Conservation (phyloP, 2,329 filamentous ascomycete genomes). For the Cryphonectria carpinicola region DNA sequence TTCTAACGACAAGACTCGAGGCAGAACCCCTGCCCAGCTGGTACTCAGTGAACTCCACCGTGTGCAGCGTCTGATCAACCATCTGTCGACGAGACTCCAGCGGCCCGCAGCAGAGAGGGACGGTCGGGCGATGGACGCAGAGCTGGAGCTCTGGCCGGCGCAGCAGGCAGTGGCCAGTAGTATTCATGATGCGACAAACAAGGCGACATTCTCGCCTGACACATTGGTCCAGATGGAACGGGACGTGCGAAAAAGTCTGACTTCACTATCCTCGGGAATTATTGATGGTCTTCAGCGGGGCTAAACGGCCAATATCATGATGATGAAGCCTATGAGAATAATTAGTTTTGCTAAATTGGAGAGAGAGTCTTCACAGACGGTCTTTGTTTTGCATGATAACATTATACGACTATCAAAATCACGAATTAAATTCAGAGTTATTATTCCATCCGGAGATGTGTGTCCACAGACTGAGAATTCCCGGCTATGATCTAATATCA, state of each 20-base stretch:
- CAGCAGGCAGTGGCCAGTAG: not conserved
- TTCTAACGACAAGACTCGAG: not conserved
- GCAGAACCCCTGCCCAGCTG: slow-evolving; percentile 31
- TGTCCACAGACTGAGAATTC: not conserved
- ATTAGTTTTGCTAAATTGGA: not conserved
- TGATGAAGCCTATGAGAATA: not conserved
- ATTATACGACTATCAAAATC: not conserved
- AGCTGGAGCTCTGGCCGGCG: not conserved
- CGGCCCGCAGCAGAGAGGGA: not conserved
- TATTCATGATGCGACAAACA: not conserved
- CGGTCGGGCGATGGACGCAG: not conserved
- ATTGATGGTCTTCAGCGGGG: slow-evolving; percentile 21
- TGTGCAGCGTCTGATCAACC: slow-evolving; percentile 37
- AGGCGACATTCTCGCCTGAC: not conserved
- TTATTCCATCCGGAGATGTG: not conserved
- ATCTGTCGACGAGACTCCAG: slow-evolving; percentile 31
- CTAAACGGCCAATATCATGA: slow-evolving; percentile 2
- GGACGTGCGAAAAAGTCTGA: slow-evolving; percentile 31
- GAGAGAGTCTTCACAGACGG: not conserved
- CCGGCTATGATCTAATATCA: not conserved
- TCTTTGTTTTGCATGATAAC: not conserved
- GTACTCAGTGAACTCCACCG: slow-evolving; percentile 41
- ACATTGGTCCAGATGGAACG: slow-evolving; percentile 32
- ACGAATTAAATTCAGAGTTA: not conserved
- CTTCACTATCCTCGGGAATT: slow-evolving; percentile 28